Evolutionary conservation across 208 protist species (phyloP).

Genomic region (Wallacemonas sp.): DNA sequence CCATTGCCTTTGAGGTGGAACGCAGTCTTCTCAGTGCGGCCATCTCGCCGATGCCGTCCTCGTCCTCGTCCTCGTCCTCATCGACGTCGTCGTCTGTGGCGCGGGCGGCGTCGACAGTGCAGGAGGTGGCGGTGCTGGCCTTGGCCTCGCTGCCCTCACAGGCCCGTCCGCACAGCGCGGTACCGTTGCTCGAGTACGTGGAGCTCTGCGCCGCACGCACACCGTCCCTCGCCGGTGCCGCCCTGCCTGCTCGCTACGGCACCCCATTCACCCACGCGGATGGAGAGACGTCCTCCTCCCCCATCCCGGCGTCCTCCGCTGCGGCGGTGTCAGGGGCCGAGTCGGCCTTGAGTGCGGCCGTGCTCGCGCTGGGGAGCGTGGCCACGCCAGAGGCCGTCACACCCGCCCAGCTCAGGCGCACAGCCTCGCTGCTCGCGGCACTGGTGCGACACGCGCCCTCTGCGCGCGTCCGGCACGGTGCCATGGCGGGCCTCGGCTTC

Average conservation of each 20-base stretch:
- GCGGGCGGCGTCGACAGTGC: constrained; percentile 20
- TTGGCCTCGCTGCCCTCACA: constrained; percentile 51
- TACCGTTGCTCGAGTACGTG: constrained; percentile 65
- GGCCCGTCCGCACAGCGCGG: constrained; percentile 46
- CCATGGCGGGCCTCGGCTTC: constrained; percentile 58
- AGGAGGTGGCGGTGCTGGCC: constrained; percentile 65
- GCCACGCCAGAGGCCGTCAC: background rate
- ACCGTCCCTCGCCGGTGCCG: background rate
- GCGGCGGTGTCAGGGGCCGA: background rate
- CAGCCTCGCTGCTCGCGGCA: constrained; percentile 21
- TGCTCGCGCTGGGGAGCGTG: constrained; percentile 2
- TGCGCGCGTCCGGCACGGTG: constrained; percentile 55
- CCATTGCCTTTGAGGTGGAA: constrained; percentile 57
- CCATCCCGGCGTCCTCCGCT: too few relatives aligned
- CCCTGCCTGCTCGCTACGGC: too few relatives aligned
- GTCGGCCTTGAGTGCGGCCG: background rate
- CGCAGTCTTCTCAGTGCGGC: constrained; percentile 42
- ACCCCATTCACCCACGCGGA: too few relatives aligned
- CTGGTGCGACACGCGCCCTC: constrained; percentile 36
- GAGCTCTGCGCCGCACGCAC: constrained; percentile 3
- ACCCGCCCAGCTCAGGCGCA: constrained; percentile 19
- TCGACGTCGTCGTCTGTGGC: background rate
- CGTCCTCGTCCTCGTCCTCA: too few relatives aligned
- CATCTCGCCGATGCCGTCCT: constrained; percentile 17
- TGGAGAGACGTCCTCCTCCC: too few relatives aligned